Conservation (phyloP, 257 asterid species). For the Ilex asprella region DNA sequence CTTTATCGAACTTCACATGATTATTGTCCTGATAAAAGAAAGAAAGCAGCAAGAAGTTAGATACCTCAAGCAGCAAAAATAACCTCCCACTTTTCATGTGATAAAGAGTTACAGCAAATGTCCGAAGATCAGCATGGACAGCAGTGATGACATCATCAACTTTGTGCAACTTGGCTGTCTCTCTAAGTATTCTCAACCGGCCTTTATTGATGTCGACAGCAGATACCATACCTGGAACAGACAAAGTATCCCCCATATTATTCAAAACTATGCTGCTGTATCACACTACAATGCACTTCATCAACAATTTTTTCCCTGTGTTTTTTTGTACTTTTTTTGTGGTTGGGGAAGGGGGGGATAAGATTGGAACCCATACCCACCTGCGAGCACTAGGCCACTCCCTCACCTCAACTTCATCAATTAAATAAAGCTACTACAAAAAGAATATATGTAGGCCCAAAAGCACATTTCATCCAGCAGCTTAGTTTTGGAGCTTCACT, state of each 20-base stretch:
- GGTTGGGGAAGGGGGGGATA: too few species aligned
- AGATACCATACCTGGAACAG: slow-evolving; percentile 55
- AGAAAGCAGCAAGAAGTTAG: not conserved
- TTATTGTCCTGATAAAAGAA: slow-evolving; percentile 37
- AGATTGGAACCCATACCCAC: too few species aligned
- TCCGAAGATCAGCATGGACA: slow-evolving; percentile 69
- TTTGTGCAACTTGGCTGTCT: slow-evolving; percentile 72
- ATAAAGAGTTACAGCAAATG: slow-evolving; percentile 44
- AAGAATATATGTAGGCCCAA: too few species aligned
- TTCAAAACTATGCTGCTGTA: too few species aligned
- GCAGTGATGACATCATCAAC: slow-evolving; percentile 50
- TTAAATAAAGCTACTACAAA: too few species aligned
- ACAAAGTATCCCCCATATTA: not conserved
- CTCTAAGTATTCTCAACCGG: slow-evolving; percentile 80
- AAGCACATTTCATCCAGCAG: too few species aligned
- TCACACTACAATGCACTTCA: too few species aligned
- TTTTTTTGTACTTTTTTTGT: too few species aligned
- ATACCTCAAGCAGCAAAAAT: not conserved
- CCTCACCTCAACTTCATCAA: too few species aligned
- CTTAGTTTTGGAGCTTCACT: too few species aligned
- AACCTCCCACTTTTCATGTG: not conserved
- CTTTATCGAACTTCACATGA: slow-evolving; percentile 58
- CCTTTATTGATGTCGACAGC: slow-evolving; percentile 83
- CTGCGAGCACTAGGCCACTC: too few species aligned
- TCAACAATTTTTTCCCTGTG: too few species aligned